These are phyloP conservation scores for Heliamphora exappendiculata DNA, from an alignment of 148 eudicot genomes.

Conservation along the genomic window DNA sequence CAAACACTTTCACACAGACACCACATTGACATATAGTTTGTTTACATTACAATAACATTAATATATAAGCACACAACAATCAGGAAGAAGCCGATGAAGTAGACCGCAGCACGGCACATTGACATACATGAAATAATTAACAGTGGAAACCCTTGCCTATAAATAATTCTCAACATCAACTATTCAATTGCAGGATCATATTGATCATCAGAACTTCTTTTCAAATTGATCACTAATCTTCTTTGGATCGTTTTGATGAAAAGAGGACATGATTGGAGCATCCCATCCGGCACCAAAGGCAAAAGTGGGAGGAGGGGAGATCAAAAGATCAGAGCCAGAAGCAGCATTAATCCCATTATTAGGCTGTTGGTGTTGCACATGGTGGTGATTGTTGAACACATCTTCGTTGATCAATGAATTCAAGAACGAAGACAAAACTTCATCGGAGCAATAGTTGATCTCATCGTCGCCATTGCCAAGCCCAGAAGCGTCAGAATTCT, in stretches of 20 bases:
- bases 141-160: too few relatives aligned
- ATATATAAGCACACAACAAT: too few relatives aligned
- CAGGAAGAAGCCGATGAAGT: too few relatives aligned
- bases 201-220: slow-evolving; percentile 7
- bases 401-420: slow-evolving; percentile 43
- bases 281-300: slow-evolving; percentile 28
- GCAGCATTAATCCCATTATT: neutral
- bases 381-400: slow-evolving; percentile 21
- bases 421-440: slow-evolving; percentile 41
- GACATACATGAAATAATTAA: too few relatives aligned
- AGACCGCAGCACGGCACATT: too few relatives aligned
- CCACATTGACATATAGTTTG: too few relatives aligned
- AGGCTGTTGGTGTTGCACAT: slow-evolving; percentile 20
- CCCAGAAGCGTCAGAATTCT: slow-evolving; percentile 7
- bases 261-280: slow-evolving; percentile 25
- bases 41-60: too few relatives aligned
- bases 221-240: slow-evolving; percentile 1
- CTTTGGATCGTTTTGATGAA: slow-evolving; percentile 11
- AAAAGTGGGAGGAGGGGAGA: slow-evolving; percentile 7
- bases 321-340: slow-evolving; percentile 1
- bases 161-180: neutral
- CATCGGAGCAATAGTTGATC: slow-evolving; percentile 19
- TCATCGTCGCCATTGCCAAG: slow-evolving; percentile 3
- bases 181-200: neutral
- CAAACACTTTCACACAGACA: too few relatives aligned